Evolutionary conservation across 768 basidiomycete genomes (phyloP), one percentile per base, ranked within the genome.

Genomic region (Brasilioporus rufonigricans): DNA sequence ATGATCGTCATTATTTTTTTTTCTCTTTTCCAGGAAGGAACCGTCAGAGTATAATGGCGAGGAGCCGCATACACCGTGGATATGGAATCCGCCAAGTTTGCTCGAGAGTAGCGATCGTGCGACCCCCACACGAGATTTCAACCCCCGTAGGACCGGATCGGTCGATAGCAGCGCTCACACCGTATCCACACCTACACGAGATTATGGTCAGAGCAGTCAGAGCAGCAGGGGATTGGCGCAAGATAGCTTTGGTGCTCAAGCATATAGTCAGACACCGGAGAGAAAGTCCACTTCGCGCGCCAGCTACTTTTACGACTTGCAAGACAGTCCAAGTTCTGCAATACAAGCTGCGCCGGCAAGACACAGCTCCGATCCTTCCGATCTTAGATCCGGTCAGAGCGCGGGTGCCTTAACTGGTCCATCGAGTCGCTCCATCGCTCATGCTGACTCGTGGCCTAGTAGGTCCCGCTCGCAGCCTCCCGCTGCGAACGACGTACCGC

Each of bases 61-160:
- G 18, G 72, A 70, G 16, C 71, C 75, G 7, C 74, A 78, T 14
- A 89, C 88, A 0, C 88, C 88, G 9, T 90, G 87, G 87, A 77
- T 88, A 52, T 90, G 88, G 88, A 83, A 78, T 68, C 81, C 85
- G 24, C 65, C 76, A 33, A 71, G 72, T 53, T 71, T 84, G 21
- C 65, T 68, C 8, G 63, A 73, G 36, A 59, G 7, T 27, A 59
- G 47, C 8, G 62, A 67, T 55, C 66, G 68, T 18, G 66, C 68
- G 21, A 68, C 68, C 0, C 69, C 69, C 0, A 61, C 70, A 18
- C 60, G 61, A 23, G 68, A 71, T 54, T 68, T 66, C 35, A 59
- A 63, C 21, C 43, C 50, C 12, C 70, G 64, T 18, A 59, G 64
- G 24, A 50, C 53, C 23, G 55, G 61, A 45, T 68, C 69, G n/a